A percentile compares a stretch with the other conserved stretches of the same genome.
Evolutionary conservation across 176 grass and related monocot species (phyloP).

Genomic region (Aegilops umbellulata): DNA sequence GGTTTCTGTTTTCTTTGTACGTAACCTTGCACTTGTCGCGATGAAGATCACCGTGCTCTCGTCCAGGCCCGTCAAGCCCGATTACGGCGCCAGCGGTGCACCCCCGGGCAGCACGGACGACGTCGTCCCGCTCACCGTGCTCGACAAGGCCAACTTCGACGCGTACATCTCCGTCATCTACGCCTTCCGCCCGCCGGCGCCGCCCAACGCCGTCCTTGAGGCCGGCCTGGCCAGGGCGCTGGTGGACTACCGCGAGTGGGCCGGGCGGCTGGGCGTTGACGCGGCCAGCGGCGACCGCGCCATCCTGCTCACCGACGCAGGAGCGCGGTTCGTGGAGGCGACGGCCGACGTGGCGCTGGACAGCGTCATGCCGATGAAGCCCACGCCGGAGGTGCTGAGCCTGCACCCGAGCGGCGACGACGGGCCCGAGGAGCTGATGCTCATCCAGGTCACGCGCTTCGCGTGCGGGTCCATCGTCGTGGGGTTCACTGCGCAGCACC

Average conservation of each 20-base stretch:
- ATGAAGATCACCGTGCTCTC: slow-evolving; percentile 25
- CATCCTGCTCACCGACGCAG: not conserved
- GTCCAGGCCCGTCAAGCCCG: not conserved
- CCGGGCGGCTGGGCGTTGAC: not conserved
- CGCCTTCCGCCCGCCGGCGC: slow-evolving; percentile 19
- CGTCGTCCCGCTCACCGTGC: slow-evolving; percentile 6
- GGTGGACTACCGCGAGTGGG: slow-evolving; percentile 16
- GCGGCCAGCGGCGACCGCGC: not conserved
- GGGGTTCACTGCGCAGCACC: slow-evolving; percentile 21
- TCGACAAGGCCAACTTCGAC: slow-evolving; percentile 24
- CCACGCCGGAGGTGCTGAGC: not conserved
- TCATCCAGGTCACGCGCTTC: slow-evolving; percentile 18
- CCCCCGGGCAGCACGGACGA: not conserved
- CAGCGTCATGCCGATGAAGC: not conserved
- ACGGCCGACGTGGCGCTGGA: not conserved
- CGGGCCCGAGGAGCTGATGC: slow-evolving; percentile 2
- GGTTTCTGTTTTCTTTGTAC: not conserved
- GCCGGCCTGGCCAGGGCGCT: not conserved
- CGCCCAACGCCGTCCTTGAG: not conserved
- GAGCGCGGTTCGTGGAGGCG: slow-evolving; percentile 3
- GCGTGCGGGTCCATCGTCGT: slow-evolving; percentile 19
- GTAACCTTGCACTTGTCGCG: not conserved
- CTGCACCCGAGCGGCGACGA: not conserved
- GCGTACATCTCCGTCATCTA: slow-evolving; percentile 22
- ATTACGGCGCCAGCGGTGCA: not conserved